Percentiles rank a stretch among this genome's conserved stretches.
phyloP scores from a whole-genome alignment of 306 rosid species.

The Prunus dulcis region DNA sequence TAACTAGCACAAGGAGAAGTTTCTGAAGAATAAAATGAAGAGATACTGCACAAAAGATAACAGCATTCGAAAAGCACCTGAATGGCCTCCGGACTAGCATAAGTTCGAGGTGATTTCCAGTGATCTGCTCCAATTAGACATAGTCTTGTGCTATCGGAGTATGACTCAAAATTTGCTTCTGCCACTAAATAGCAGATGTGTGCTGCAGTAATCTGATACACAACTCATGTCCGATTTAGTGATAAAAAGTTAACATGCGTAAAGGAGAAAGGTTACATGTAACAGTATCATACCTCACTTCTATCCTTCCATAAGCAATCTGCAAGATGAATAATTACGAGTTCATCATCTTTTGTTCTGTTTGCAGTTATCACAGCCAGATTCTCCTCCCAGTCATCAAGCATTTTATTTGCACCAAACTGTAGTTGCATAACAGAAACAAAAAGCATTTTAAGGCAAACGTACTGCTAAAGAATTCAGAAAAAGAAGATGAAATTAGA shows the following conservation, averaged over 20 bases:
- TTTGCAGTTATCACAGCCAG: slow-evolving; percentile 88
- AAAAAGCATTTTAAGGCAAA: slow-evolving; percentile 19
- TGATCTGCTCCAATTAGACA: slow-evolving; percentile 97
- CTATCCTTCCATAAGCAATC: slow-evolving; percentile 92
- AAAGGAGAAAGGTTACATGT: slow-evolving; percentile 11
- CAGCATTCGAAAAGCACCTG: slow-evolving; percentile 52
- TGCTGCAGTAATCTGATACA: slow-evolving; percentile 78
- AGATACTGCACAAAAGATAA: background rate
- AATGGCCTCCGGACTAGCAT: slow-evolving; percentile 89
- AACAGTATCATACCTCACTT: slow-evolving; percentile 58
- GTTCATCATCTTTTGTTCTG: slow-evolving; percentile 91
- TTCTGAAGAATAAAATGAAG: slow-evolving; percentile 10
- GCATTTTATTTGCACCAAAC: slow-evolving; percentile 68
- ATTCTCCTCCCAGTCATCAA: slow-evolving; percentile 92
- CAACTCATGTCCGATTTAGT: slow-evolving; percentile 29
- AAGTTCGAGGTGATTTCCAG: slow-evolving; percentile 89
- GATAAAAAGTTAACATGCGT: background rate
- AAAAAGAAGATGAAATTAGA: background rate
- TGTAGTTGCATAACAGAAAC: slow-evolving; percentile 29
- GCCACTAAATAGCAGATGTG: slow-evolving; percentile 96
- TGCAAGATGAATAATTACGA: slow-evolving; percentile 84
- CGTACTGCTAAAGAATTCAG: slow-evolving; percentile 5
- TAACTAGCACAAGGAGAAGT: slow-evolving; percentile 10
- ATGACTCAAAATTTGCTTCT: slow-evolving; percentile 81
- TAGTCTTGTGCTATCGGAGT: slow-evolving; percentile 79